Evolutionary conservation across 768 basidiomycete species (phyloP).

Genomic region (Amanita thiersii): DNA sequence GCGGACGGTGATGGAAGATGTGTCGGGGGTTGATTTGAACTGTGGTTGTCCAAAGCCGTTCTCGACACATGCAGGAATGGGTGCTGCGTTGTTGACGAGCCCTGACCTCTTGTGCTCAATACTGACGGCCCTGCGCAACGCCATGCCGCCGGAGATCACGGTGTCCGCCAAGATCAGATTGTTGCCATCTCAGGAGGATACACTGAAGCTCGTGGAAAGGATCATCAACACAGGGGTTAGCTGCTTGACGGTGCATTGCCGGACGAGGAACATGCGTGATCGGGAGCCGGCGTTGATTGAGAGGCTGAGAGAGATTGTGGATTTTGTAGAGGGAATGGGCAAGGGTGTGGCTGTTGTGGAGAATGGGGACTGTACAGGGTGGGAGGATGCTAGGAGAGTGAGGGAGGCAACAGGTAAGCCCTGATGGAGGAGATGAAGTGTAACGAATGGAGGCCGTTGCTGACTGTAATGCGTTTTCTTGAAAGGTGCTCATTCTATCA

Average conservation of each 20-base stretch:
- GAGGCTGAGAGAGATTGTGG: conserved; percentile 77
- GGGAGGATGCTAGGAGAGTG: conserved; percentile 71
- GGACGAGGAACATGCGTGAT: conserved; percentile 87
- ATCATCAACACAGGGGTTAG: conserved; percentile 85
- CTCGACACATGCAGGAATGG: conserved; percentile 92
- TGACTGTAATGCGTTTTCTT: background rate
- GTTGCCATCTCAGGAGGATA: conserved; percentile 79
- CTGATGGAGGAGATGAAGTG: background rate
- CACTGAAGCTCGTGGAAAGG: conserved; percentile 80
- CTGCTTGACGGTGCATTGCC: conserved; percentile 89
- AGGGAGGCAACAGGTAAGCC: conserved; percentile 62
- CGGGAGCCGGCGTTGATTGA: conserved; percentile 72
- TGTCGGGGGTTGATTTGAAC: conserved; percentile 93
- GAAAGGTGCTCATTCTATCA: conserved; percentile 78
- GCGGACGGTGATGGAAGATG: conserved; percentile 75
- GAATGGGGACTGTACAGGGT: conserved; percentile 87
- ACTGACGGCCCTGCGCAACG: conserved; percentile 65
- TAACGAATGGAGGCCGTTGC: background rate
- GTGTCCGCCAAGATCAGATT: conserved; percentile 95
- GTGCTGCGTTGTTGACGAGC: conserved; percentile 87
- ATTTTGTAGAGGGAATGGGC: conserved; percentile 69
- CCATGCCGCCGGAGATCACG: conserved; percentile 69
- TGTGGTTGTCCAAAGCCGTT: conserved; percentile 98
- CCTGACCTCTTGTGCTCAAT: conserved; percentile 90
- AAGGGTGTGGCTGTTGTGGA: conserved; percentile 82